Evolutionary conservation across 345 rosid species (phyloP).

Genomic region (Lagerstroemia speciosa): DNA sequence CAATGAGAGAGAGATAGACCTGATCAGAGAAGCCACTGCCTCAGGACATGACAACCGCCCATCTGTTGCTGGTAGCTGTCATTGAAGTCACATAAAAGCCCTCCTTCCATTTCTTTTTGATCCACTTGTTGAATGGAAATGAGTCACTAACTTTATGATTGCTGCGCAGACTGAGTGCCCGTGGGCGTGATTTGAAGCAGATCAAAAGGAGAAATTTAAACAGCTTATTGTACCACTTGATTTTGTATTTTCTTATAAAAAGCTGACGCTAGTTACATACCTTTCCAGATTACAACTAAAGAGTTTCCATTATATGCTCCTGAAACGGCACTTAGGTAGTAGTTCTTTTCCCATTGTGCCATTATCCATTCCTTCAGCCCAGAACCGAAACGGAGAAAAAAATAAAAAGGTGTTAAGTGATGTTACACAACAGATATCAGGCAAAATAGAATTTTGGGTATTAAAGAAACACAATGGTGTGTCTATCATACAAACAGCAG

Average conservation of each 20-base stretch:
- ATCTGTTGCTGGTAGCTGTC: slow-evolving; percentile 84
- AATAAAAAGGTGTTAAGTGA: neutral
- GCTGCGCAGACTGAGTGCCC: slow-evolving; percentile 78
- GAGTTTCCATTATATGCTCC: slow-evolving; percentile 83
- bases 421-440: no score
- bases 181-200: slow-evolving; percentile 4
- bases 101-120: slow-evolving; percentile 95
- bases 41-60: slow-evolving; percentile 97
- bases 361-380: slow-evolving; percentile 99
- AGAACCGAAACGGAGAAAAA: no score
- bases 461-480: no score
- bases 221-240: no score
- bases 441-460: no score
- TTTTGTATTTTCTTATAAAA: no score
- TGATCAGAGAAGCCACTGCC: slow-evolving; percentile 79
- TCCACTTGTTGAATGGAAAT: slow-evolving; percentile 95
- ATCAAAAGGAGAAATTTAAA: neutral
- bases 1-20: no score
- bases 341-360: slow-evolving; percentile 97
- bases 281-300: slow-evolving; percentile 89
- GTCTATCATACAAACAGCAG: no score
- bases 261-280: no score
- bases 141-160: slow-evolving; percentile 93
- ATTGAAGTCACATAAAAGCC: slow-evolving; percentile 85
- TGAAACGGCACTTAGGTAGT: slow-evolving; percentile 77